A percentile compares a stretch with the other conserved stretches of the same genome.
Evolutionary conservation across 805 yeast genomes (phyloP).

Genomic region (Ogataea trehaloabstinens): DNA sequence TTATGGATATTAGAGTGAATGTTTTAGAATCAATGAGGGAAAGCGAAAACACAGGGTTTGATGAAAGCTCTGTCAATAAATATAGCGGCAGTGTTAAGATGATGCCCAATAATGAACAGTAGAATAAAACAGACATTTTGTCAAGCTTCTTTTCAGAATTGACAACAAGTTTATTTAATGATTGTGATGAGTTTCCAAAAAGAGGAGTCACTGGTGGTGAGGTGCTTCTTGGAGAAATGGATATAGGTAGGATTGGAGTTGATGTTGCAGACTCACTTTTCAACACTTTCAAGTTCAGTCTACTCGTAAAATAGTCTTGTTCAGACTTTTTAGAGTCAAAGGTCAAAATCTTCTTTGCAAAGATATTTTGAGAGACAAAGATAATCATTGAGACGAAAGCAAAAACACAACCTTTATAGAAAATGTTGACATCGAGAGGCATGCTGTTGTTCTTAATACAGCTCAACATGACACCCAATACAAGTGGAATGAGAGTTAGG

Average conservation of each 20-base stretch:
- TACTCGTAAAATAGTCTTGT: slow-evolving; percentile 26
- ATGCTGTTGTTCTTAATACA: slow-evolving; percentile 47
- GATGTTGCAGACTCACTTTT: slow-evolving; percentile 33
- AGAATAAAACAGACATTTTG: slow-evolving; percentile 67
- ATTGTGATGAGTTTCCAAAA: slow-evolving; percentile 24
- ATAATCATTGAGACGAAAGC: slow-evolving; percentile 60
- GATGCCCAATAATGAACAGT: slow-evolving; percentile 71
- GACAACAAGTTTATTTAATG: slow-evolving; percentile 22
- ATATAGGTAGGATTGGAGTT: slow-evolving; percentile 34
- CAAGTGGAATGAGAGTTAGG: slow-evolving; percentile 72
- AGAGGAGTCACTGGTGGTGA: slow-evolving; percentile 26
- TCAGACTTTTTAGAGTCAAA: slow-evolving; percentile 32
- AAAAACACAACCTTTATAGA: slow-evolving; percentile 43
- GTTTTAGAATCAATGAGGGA: slow-evolving; percentile 26
- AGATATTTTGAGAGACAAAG: slow-evolving; percentile 75
- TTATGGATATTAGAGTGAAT: slow-evolving; percentile 45
- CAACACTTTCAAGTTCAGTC: slow-evolving; percentile 28
- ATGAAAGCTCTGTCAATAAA: slow-evolving; percentile 49
- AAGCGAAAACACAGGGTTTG: slow-evolving; percentile 34
- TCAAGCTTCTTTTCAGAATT: slow-evolving; percentile 48
- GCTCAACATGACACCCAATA: slow-evolving; percentile 81
- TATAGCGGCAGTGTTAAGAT: slow-evolving; percentile 65
- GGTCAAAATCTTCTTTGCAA: slow-evolving; percentile 72
- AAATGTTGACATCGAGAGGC: slow-evolving; percentile 23
- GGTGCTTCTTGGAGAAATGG: slow-evolving; percentile 26